Base-by-base conservation (phyloP, 1,139 yeast species). In the Magnusiomyces clavatus region DNA sequence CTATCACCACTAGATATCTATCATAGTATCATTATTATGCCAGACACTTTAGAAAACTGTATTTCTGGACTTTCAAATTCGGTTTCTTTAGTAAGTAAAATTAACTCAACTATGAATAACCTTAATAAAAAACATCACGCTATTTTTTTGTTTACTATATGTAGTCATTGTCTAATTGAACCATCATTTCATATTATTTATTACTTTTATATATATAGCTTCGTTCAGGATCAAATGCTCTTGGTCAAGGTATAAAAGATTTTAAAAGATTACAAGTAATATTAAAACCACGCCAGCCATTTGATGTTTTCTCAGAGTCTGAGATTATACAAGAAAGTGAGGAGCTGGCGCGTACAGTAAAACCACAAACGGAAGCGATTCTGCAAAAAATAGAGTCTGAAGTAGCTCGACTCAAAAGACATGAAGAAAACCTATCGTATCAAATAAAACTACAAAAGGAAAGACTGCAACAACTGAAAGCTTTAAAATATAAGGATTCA, bases 231-330 rank as follows among this genome's bases (percentile, higher is more conserved):
- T 57, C 6, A 54, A 62, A 5, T 56, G 61, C 16, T 54, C 59
- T 40, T 58, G 62, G 45, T 58, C 58, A 54, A 54, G 59, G 20
- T 57, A 16, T n/a, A 3, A 29, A 19, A 19, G 46, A 41, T 14
- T 44, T 51, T 31, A 35, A 46, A 8, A 43, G 47, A 17, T 38
- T 40, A 41, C 41, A 47, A 24, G 39, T 41, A 36, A 44, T 43
- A 24, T 16, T 40, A 35, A 47, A 38, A n/a, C 29, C 19, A n/a
- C 14, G 20, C 13, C 48, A 58, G 51, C 63, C 64, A 20, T 64
- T 63, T 55, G 68, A 65, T n/a, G 60, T 65, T 16, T 67, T 63
- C 16, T 56, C 68, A 14, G 64, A 61, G 48, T 54, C 57, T 10
- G 65, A 62, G 45, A 60, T 64, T 11, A 50, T 50, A 20, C 57